Evolutionary conservation across 1,284 basidiomycete genomes (phyloP).

Genomic region (Meira nashicola): DNA sequence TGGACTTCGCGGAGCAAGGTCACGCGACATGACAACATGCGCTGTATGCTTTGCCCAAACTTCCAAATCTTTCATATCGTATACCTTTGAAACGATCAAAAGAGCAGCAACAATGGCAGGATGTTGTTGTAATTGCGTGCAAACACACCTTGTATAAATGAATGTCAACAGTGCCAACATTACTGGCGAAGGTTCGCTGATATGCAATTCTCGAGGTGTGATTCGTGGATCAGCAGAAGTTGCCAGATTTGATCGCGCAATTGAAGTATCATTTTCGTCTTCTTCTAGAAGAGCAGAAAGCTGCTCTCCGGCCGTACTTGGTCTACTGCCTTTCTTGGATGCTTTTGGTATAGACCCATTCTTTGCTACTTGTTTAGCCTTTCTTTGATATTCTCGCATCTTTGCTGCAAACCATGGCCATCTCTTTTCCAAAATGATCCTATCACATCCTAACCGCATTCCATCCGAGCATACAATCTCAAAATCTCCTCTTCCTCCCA

Average conservation of each 20-base stretch:
- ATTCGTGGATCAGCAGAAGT: slow-evolving; percentile 63
- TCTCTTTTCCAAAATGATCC: slow-evolving; percentile 72
- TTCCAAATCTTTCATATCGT: slow-evolving; percentile 71
- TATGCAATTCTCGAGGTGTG: slow-evolving; percentile 69
- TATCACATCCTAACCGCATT: slow-evolving; percentile 72
- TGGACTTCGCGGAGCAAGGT: slow-evolving; percentile 22
- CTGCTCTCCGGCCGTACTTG: not conserved
- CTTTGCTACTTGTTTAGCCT: slow-evolving; percentile 25
- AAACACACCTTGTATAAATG: slow-evolving; percentile 76
- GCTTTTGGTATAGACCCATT: not conserved
- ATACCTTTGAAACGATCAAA: slow-evolving; percentile 75
- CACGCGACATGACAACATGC: slow-evolving; percentile 58
- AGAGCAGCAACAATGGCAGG: slow-evolving; percentile 82
- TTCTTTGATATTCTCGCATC: slow-evolving; percentile 36
- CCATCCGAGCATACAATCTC: slow-evolving; percentile 87
- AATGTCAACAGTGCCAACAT: slow-evolving; percentile 85
- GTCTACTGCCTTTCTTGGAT: not conserved
- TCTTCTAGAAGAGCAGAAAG: too few species aligned
- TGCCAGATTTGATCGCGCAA: not conserved
- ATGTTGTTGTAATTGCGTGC: slow-evolving; percentile 83
- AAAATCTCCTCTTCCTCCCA: slow-evolving; percentile 62
- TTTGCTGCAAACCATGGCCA: slow-evolving; percentile 91
- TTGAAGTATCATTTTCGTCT: not conserved
- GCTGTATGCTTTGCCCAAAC: slow-evolving; percentile 81
- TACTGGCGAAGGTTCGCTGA: slow-evolving; percentile 84